These are phyloP conservation scores for Aspergillus felis DNA, from an alignment of 2,329 filamentous ascomycete species.

Conservation along the genomic window DNA sequence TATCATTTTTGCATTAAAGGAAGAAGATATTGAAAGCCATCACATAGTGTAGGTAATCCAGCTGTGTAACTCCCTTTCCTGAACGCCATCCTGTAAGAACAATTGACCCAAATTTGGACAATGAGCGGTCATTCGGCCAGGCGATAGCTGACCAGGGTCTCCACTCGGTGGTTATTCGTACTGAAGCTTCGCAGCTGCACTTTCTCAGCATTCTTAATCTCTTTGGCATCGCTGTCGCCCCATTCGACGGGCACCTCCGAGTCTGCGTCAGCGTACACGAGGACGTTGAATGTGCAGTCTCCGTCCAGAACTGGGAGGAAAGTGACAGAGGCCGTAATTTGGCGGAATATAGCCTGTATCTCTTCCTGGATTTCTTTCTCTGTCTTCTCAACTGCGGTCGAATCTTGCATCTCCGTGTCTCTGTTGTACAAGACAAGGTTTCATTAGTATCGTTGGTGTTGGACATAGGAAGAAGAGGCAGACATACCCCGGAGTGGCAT, in stretches of 20 bases:
- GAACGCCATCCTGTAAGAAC: slow-evolving; percentile 16
- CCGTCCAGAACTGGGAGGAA: slow-evolving; percentile 91
- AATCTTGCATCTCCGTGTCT: slow-evolving; percentile 24
- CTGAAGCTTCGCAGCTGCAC: slow-evolving; percentile 95
- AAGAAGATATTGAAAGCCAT: not conserved
- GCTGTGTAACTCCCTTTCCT: slow-evolving; percentile 3
- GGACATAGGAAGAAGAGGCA: not conserved
- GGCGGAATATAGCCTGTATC: slow-evolving; percentile 93
- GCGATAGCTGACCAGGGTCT: slow-evolving; percentile 92
- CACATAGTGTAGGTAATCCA: not conserved
- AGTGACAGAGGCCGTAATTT: slow-evolving; percentile 96
- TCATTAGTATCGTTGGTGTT: not conserved
- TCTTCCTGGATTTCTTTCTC: slow-evolving; percentile 92
- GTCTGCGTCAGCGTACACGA: slow-evolving; percentile 96
- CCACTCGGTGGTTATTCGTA: slow-evolving; percentile 88
- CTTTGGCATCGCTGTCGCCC: slow-evolving; percentile 97
- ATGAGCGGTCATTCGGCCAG: slow-evolving; percentile 34
- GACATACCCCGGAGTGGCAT: slow-evolving; percentile 54
- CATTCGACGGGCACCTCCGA: slow-evolving; percentile 96
- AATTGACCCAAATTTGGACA: slow-evolving; percentile 10
- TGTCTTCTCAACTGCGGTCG: slow-evolving; percentile 64
- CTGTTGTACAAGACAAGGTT: slow-evolving; percentile 15
- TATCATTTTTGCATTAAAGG: not conserved
- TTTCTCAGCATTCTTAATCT: slow-evolving; percentile 90
- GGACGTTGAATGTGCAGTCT: slow-evolving; percentile 96